Evolutionary conservation across 306 rosid species (phyloP), one percentile per base, ranked within the genome.

Genomic region (Cucumis sativus): DNA sequence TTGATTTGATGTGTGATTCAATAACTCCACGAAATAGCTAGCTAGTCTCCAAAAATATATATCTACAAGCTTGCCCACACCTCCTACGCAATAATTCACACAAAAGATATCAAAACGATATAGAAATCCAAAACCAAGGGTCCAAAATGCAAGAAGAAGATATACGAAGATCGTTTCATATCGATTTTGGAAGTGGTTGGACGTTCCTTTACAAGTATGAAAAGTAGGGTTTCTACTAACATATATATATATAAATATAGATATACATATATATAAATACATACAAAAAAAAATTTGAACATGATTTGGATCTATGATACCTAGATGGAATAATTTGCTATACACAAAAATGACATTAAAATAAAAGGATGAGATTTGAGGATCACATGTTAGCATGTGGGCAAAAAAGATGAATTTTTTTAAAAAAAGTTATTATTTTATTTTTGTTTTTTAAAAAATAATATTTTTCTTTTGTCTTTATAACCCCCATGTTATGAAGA

Each of bases 371-470:
- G 77, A 73, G 59, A 71, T 71, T 49, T 52, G 43, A 28, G 21
- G 58, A 56, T 73, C 77, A 73, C 77, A 73, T 73, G 77, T 52
- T 51, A 16, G 30, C 77, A 73, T 73, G 77, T 73, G 77, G 62
- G 77, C 60, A 47, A 72, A 72, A 72, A 47, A n/a, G 58, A 70
- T 68, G 75, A 28, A 1, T 1, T 52, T 52, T 51, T 51, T 28
- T 28, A 0, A 28, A 0, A n/a, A n/a, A n/a, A 51, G 55, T 15
- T 49, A n/a, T 40, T 28, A 28, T 17, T 35, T 8, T 3, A 35
- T 16, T 39, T 65, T 23, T 23, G 0, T 16, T 8, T 35, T 17
- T 35, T 8, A 45, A 9, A 6, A 47, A 10, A 12, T 47, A 51
- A 13, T 49, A 3, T 40, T 25, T 3, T 51, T 8, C 8, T 23